phyloP scores from a whole-genome alignment of 352 stramenopile genomes.

The Globisporangium perplexum region DNA sequence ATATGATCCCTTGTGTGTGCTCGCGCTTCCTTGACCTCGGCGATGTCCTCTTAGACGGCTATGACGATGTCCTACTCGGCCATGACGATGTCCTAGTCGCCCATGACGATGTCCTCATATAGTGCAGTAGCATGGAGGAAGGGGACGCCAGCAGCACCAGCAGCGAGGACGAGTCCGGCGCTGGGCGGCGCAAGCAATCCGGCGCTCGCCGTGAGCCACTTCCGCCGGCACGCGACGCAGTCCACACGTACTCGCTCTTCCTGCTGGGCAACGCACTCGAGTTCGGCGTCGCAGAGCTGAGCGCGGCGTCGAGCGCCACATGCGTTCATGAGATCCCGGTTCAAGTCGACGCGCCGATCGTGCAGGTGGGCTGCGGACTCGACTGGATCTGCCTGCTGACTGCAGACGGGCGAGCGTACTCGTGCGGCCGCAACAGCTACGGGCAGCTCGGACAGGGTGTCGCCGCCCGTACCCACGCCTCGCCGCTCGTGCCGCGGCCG shows the following conservation, averaged over 20 bases:
- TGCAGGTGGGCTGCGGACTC: slow-evolving; percentile 35
- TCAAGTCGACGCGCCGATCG: slow-evolving; percentile 36
- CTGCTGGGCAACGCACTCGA: slow-evolving; percentile 38
- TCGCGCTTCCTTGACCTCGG: too few species aligned
- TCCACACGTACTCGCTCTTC: slow-evolving; percentile 45
- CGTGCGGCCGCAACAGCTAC: slow-evolving; percentile 49
- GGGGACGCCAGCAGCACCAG: neutral
- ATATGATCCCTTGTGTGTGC: neutral
- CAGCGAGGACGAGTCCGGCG: too few species aligned
- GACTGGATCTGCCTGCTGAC: slow-evolving; percentile 51
- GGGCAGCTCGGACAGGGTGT: slow-evolving; percentile 52
- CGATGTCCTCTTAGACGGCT: too few species aligned
- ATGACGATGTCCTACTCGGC: too few species aligned
- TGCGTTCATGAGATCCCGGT: slow-evolving; percentile 32
- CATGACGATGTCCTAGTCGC: too few species aligned
- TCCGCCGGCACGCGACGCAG: neutral
- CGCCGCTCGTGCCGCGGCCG: slow-evolving; percentile 9
- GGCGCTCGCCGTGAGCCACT: neutral
- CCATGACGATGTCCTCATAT: too few species aligned
- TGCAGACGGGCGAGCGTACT: slow-evolving; percentile 38
- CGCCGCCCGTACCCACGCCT: too few species aligned
- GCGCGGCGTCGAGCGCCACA: neutral
- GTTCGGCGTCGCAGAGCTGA: slow-evolving; percentile 1
- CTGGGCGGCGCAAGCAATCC: too few species aligned
- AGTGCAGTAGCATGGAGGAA: neutral